Conservation (phyloP, 768 basidiomycete species). For the Mycena venus region DNA sequence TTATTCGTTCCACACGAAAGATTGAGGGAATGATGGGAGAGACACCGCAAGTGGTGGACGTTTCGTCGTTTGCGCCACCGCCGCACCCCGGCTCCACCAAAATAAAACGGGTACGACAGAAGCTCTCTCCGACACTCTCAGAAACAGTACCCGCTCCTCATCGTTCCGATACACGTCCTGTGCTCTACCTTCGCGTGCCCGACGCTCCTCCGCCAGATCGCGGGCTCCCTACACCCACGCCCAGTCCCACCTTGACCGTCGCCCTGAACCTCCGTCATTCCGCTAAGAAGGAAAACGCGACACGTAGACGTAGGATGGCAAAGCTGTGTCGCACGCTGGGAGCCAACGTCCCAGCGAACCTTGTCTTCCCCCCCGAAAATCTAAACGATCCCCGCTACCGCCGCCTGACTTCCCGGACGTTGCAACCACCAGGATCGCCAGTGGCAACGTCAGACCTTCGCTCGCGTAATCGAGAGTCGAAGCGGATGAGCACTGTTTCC, state of each 20-base stretch:
- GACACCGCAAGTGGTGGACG: slow-evolving; percentile 13
- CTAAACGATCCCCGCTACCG: not conserved
- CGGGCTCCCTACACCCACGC: not conserved
- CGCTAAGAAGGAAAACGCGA: slow-evolving; percentile 1
- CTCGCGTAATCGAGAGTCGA: not conserved
- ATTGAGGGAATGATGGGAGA: slow-evolving; percentile 17
- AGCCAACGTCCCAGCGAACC: slow-evolving; percentile 16
- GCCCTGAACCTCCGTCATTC: not conserved
- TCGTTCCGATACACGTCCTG: not conserved
- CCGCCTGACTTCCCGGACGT: not conserved
- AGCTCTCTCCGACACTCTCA: not conserved
- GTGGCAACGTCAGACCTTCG: too few species aligned
- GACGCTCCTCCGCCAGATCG: not conserved
- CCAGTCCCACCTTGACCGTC: slow-evolving; percentile 16
- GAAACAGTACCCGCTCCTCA: not conserved
- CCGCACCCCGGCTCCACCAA: too few species aligned
- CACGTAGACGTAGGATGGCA: slow-evolving; percentile 15
- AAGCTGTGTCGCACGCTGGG: slow-evolving; percentile 27
- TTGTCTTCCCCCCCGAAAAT: slow-evolving; percentile 18
- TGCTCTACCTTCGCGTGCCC: slow-evolving; percentile 20
- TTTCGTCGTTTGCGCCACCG: not conserved
- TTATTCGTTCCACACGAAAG: slow-evolving; percentile 17
- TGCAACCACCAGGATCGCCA: not conserved
- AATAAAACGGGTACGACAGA: not conserved
- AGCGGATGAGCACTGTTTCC: not conserved